Conservation (phyloP, 495 filamentous ascomycete species). For the Podospora australis region DNA sequence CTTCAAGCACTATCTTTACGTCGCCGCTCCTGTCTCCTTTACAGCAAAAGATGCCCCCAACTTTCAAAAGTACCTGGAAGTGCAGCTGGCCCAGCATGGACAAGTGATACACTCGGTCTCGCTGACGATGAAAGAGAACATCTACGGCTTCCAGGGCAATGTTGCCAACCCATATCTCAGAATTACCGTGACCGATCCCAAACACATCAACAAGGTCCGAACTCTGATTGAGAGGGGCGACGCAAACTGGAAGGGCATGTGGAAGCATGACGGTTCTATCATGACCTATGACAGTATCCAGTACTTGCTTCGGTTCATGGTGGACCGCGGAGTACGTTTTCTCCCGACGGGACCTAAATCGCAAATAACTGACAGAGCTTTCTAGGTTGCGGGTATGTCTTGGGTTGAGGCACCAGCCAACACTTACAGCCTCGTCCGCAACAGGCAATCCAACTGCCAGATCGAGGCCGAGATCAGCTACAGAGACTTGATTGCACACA, state of each 20-base stretch:
- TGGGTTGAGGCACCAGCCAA: conserved; percentile 83
- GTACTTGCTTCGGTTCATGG: conserved; percentile 95
- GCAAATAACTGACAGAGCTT: conserved; percentile 9
- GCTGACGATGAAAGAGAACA: conserved; percentile 75
- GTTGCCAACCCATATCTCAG: conserved; percentile 87
- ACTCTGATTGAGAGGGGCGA: conserved; percentile 62
- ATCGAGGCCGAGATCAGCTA: conserved; percentile 86
- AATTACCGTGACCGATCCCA: conserved; percentile 85
- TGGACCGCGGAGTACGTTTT: conserved; percentile 72
- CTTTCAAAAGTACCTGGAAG: conserved; percentile 72
- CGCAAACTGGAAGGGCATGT: conserved; percentile 85
- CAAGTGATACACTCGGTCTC: conserved; percentile 59
- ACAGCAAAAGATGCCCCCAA: conserved; percentile 63
- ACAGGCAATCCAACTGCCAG: conserved; percentile 84
- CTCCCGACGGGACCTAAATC: neutral
- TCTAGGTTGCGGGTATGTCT: conserved; percentile 82
- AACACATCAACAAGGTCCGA: conserved; percentile 66
- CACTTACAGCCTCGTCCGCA: conserved; percentile 61
- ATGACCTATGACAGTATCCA: conserved; percentile 92
- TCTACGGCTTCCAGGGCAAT: conserved; percentile 90
- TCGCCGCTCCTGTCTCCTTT: conserved; percentile 81
- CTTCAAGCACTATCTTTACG: conserved; percentile 94
- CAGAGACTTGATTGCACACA: conserved; percentile 75
- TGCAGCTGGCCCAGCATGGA: conserved; percentile 56
- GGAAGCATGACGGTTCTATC: conserved; percentile 66